Conservation (phyloP, 805 yeast species). For the Tetrapisispora phaffii region DNA sequence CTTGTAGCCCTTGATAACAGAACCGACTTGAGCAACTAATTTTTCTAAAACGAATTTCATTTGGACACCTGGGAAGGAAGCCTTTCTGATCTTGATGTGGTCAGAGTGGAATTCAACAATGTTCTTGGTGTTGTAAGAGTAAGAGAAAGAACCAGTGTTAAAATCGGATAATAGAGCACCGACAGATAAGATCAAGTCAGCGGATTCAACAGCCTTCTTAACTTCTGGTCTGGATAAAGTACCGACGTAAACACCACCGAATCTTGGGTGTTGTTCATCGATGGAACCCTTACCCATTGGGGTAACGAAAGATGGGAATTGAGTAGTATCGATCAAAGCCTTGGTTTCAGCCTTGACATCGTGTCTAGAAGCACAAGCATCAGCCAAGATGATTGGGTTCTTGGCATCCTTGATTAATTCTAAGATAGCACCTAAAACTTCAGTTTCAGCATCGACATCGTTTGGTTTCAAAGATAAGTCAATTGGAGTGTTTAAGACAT, state of each 20-base stretch:
- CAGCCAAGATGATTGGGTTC: slow-evolving; percentile 70
- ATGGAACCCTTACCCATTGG: slow-evolving; percentile 85
- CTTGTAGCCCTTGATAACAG: slow-evolving; percentile 34
- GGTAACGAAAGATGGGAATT: slow-evolving; percentile 75
- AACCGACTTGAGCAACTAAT: slow-evolving; percentile 32
- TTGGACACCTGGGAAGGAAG: slow-evolving; percentile 62
- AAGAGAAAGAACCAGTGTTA: slow-evolving; percentile 82
- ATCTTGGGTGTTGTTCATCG: slow-evolving; percentile 62
- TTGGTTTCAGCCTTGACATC: slow-evolving; percentile 53
- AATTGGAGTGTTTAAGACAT: slow-evolving; percentile 51
- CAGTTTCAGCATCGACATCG: slow-evolving; percentile 51
- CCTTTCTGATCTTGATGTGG: slow-evolving; percentile 58
- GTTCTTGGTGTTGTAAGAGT: slow-evolving; percentile 64
- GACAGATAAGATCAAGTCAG: slow-evolving; percentile 67
- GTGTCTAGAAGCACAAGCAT: slow-evolving; percentile 82
- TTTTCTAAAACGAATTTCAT: slow-evolving; percentile 49
- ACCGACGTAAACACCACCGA: slow-evolving; percentile 82
- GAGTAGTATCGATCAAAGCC: slow-evolving; percentile 52
- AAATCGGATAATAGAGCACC: slow-evolving; percentile 82
- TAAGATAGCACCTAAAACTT: slow-evolving; percentile 46
- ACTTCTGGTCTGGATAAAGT: slow-evolving; percentile 66
- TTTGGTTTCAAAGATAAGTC: slow-evolving; percentile 50
- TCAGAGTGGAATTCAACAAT: slow-evolving; percentile 73
- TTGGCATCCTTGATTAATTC: slow-evolving; percentile 45
- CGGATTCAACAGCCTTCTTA: slow-evolving; percentile 57